phyloP scores from a whole-genome alignment of 768 basidiomycete genomes.

The Cystofilobasidium macerans region DNA sequence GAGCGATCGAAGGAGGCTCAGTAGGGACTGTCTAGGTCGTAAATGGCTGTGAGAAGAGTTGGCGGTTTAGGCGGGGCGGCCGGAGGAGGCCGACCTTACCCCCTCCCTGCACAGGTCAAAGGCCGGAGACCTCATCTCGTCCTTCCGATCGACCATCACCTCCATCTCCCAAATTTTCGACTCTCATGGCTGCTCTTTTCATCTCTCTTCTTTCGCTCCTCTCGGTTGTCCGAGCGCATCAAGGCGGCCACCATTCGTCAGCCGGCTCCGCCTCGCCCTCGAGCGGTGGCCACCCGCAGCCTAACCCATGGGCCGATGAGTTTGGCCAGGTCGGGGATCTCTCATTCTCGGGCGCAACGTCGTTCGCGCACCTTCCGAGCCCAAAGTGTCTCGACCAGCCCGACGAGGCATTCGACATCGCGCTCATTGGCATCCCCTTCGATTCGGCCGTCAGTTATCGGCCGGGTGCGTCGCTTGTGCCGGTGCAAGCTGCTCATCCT shows the following conservation, averaged over 20 bases:
- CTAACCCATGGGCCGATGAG: slow-evolving; percentile 38
- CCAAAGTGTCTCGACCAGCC: slow-evolving; percentile 56
- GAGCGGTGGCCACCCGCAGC: not conserved
- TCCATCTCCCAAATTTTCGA: too few species aligned
- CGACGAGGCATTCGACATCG: slow-evolving; percentile 53
- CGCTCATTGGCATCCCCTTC: slow-evolving; percentile 46
- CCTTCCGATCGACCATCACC: too few species aligned
- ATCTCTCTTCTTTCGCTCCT: not conserved
- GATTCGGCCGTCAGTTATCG: slow-evolving; percentile 36
- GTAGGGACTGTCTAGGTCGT: too few species aligned
- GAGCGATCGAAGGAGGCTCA: too few species aligned
- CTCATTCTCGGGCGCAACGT: slow-evolving; percentile 63
- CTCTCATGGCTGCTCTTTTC: too few species aligned
- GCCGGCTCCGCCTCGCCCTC: not conserved
- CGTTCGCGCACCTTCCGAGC: slow-evolving; percentile 75
- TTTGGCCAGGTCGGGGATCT: slow-evolving; percentile 67
- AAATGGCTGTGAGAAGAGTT: too few species aligned
- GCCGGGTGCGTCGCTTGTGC: slow-evolving; percentile 39
- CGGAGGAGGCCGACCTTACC: too few species aligned
- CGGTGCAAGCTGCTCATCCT: slow-evolving; percentile 43
- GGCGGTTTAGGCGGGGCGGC: too few species aligned
- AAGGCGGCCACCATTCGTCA: not conserved
- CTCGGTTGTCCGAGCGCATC: not conserved
- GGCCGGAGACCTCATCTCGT: too few species aligned
- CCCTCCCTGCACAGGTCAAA: too few species aligned